Evolutionary conservation across 2,329 filamentous ascomycete species (phyloP), one percentile per base, ranked within the genome.

Genomic region (Cytospora mali): DNA sequence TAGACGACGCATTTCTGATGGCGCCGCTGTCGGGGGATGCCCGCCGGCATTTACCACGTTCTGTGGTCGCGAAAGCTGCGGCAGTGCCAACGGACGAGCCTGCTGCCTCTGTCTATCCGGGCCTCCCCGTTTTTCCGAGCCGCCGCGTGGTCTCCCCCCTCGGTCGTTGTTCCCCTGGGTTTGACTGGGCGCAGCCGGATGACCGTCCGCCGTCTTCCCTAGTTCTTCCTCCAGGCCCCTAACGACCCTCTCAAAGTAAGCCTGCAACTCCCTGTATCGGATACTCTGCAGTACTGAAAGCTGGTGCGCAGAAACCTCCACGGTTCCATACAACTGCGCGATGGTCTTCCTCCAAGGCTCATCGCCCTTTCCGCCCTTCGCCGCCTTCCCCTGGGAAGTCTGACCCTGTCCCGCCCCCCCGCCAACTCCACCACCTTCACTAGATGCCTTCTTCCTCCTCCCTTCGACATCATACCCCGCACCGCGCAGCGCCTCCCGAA

Each of bases 401-500:
- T 33, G 18, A 27, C 14, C 51, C 28, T 42, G 27, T 21, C n/a
- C n/a, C 21, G 35, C 16, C 14, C 59, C 23, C 2, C 13, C 33
- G 18, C 21, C 18, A 21, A 6, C 14, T 39, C 35, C 35, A 14
- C 35, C 16, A 39, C 35, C 35, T n/a, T n/a, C n/a, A n/a, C n/a
- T n/a, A 33, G 31, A 13, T 13, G 14, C 31, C 31, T 33, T 33
- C 31, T 33, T 33, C 39, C 53, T 65, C 39, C 59, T 46, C 21
- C 71, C 71, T 4, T 55, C 29, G 9, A 14, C 21, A 29, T 69
- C 67, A 55, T 69, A 72, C 13, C 71, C 71, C 2, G 56, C 59
- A 49, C 62, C 66, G 25, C 27, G 52, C 61, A 72, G 67, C 6
- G 70, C 71, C 33, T 60, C 61, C 18, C 63, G 56, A 27, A 70